Base-by-base conservation (phyloP, 2,329 filamentous ascomycete species). In the Diaporthe helianthi region DNA sequence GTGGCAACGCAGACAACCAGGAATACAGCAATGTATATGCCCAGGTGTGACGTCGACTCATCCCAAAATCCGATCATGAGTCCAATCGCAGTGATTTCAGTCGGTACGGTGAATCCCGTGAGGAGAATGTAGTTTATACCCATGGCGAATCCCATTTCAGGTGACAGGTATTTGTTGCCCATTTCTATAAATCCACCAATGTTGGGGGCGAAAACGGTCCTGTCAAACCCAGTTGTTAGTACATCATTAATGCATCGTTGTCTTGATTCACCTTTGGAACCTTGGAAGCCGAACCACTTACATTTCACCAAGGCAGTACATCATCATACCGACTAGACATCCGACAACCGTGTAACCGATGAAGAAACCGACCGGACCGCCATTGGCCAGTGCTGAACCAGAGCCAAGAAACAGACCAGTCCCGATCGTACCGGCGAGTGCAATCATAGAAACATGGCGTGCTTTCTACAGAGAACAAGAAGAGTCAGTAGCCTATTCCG, bases 251-350 rank as follows among this genome's bases (percentile, higher is more conserved):
- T 38, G 3, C 4, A 8, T 17, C 2, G 15, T 13, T 38, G 36
- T 38, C 36, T 15, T 15, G n/a, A 26, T 29, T 47, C 44, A 6
- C 29, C 10, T 22, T 17, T 2, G 8, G 13, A 7, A 6, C 29
- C 10, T 22, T 17, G 2, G 8, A 19, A 7, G 6, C 17, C 3
- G 22, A 46, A 8, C 15, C 36, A 68, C 72, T 69, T 69, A 73
- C 86, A 90, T 89, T 72, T 90, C 88, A 2, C 87, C 87, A 36
- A 90, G 74, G 29, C 82, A 82, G 70, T 88, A 74, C 85, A 89
- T 89, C 2, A 86, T 88, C 17, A 86, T 78, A 69, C 87, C 87
- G 22, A 89, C 84, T 67, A 89, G 86, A 10, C 73, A 83, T 24
- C 87, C 87, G 60, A 87, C 84, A 71, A 89, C 85, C 44, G 83